These are phyloP conservation scores for Heliamphora pulchella DNA, from an alignment of 179 eudicot species.

Conservation along the genomic window DNA sequence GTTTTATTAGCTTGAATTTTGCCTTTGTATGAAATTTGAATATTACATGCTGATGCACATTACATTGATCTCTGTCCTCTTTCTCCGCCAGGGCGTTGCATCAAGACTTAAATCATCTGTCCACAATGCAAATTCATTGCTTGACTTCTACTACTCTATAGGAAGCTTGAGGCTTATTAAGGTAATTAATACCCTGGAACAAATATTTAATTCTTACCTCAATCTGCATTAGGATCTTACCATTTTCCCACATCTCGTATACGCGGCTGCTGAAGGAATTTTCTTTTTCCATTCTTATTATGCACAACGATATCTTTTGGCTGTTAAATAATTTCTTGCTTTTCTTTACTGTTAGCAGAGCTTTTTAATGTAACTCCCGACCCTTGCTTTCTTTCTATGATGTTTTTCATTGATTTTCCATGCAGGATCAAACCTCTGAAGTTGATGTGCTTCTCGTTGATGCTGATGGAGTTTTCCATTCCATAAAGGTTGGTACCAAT, in stretches of 20 bases:
- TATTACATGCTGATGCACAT: neutral
- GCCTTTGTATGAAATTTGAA: neutral
- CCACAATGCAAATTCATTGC: slow-evolving; percentile 46
- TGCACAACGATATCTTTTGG: neutral
- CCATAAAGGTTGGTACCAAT: slow-evolving; percentile 57
- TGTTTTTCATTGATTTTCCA: neutral
- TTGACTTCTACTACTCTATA: slow-evolving; percentile 59
- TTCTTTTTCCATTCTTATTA: neutral
- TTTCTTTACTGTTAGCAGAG: too few relatives aligned
- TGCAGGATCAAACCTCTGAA: slow-evolving; percentile 59
- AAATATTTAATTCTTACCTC: neutral
- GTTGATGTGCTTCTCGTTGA: slow-evolving; percentile 51
- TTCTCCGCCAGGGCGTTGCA: slow-evolving; percentile 41
- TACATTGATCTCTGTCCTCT: slow-evolving; percentile 3
- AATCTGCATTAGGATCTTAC: neutral
- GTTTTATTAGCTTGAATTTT: neutral
- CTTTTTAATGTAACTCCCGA: neutral
- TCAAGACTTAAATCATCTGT: slow-evolving; percentile 57
- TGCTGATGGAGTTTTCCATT: slow-evolving; percentile 60
- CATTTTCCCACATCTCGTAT: neutral
- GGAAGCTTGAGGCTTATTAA: slow-evolving; percentile 67
- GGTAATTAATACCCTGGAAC: slow-evolving; percentile 35
- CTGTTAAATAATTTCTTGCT: neutral
- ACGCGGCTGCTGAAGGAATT: neutral
- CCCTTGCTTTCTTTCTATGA: neutral